phyloP scores from a whole-genome alignment of 148 eudicot genomes.

The Nepenthes gracilis region DNA sequence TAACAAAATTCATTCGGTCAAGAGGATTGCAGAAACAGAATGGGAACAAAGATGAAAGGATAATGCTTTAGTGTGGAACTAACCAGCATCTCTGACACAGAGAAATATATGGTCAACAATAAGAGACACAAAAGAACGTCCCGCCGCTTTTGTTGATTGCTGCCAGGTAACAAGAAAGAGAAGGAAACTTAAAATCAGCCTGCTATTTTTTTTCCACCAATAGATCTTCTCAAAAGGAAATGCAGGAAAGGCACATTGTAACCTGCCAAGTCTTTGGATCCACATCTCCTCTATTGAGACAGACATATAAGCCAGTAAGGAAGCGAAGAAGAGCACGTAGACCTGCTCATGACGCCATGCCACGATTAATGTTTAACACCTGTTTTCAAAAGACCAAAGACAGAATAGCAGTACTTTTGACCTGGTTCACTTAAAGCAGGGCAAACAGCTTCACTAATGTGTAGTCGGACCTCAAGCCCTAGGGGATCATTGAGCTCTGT shows the following conservation, averaged over 20 bases:
- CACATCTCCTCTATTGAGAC: conserved; percentile 90
- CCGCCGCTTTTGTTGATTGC: conserved; percentile 88
- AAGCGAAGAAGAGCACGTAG: conserved; percentile 93
- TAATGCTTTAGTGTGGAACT: conserved; percentile 11
- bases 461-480: conserved; percentile 86
- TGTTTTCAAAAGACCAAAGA: not conserved
- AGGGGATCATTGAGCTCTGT: conserved; percentile 77
- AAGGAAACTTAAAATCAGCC: not conserved
- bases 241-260: conserved; percentile 6
- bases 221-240: not conserved
- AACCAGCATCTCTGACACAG: conserved; percentile 77
- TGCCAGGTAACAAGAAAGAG: conserved; percentile 24
- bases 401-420: conserved; percentile 12
- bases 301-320: conserved; percentile 81
- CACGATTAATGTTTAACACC: not conserved
- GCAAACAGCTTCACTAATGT: conserved; percentile 85
- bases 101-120: conserved; percentile 87
- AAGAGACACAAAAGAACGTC: conserved; percentile 69
- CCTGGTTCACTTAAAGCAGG: conserved; percentile 99
- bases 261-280: conserved; percentile 73
- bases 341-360: conserved; percentile 35
- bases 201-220: not conserved
- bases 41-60: not conserved
- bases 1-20: not conserved
- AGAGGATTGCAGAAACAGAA: not conserved